A percentile compares a stretch with the other conserved stretches of the same genome.
phyloP scores from a whole-genome alignment of 2,329 filamentous ascomycete species.

The Geosmithia putterillii region DNA sequence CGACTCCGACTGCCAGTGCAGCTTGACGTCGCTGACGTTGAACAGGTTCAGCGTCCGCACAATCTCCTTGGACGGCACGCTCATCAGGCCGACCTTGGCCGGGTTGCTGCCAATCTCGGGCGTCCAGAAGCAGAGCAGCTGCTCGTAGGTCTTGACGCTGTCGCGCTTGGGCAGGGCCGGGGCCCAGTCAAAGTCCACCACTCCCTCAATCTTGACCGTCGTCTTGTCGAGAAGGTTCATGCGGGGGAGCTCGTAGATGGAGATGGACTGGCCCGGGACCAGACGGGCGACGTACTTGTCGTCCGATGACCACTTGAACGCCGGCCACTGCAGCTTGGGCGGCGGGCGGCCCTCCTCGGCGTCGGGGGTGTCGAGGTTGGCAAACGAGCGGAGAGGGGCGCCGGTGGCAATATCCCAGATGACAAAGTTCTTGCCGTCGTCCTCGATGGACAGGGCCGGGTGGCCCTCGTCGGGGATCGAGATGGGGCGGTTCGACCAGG shows the following conservation, averaged over 20 bases:
- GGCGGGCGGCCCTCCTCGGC: conserved; percentile 45
- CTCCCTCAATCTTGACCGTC: conserved; percentile 89
- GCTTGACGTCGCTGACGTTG: conserved; percentile 93
- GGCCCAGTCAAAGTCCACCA: conserved; percentile 97
- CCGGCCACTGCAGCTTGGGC: conserved; percentile 93
- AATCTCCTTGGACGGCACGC: conserved; percentile 85
- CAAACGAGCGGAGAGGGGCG: conserved; percentile 85
- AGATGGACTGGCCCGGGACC: conserved; percentile 78
- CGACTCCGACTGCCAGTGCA: conserved; percentile 96
- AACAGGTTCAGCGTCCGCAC: conserved; percentile 93
- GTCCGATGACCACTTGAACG: conserved; percentile 98
- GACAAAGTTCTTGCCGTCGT: conserved; percentile 98
- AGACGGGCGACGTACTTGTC: conserved; percentile 94
- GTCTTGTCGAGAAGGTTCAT: conserved; percentile 89
- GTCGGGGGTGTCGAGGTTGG: conserved; percentile 70
- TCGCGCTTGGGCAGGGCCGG: conserved; percentile 73
- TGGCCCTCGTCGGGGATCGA: conserved; percentile 81
- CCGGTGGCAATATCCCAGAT: conserved; percentile 93
- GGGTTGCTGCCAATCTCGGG: conserved; percentile 97
- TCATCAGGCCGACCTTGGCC: conserved; percentile 94
- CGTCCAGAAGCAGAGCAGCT: conserved; percentile 97
- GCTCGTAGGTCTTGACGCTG: conserved; percentile 82
- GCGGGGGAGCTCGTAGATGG: conserved; percentile 76
- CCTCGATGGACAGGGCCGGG: conserved; percentile 73
- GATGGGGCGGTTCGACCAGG: conserved; percentile 92